Conservation (phyloP, 495 filamentous ascomycete genomes). For the Xylaria palmicola region DNA sequence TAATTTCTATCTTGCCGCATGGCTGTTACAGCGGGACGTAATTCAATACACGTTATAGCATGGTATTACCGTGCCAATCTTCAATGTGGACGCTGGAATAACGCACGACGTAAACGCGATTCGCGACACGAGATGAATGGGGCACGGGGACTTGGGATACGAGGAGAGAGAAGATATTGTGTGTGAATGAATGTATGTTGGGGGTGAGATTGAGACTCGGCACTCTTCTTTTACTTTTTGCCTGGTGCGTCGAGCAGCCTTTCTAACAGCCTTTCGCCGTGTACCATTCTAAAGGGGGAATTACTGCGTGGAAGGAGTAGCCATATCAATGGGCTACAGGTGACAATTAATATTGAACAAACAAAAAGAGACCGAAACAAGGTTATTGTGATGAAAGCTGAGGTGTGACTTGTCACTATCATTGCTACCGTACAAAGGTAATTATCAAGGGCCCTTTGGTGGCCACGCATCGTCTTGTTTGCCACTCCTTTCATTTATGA, state of each 20-base stretch:
- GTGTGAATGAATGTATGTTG: too few species aligned
- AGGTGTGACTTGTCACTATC: not conserved
- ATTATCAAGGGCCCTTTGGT: too few species aligned
- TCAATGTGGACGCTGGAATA: slow-evolving; percentile 4
- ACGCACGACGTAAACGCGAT: slow-evolving; percentile 16
- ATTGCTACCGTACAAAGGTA: not conserved
- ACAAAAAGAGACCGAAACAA: not conserved
- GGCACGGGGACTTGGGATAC: slow-evolving; percentile 25
- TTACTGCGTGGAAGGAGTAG: not conserved
- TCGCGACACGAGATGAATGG: slow-evolving; percentile 25
- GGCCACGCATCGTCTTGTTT: too few species aligned
- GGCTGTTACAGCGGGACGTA: not conserved
- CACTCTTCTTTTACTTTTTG: slow-evolving; percentile 1
- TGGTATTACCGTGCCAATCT: slow-evolving; percentile 5
- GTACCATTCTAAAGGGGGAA: not conserved
- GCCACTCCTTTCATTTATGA: not conserved
- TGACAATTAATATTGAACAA: not conserved
- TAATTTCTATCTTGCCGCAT: not conserved
- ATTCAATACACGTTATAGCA: not conserved
- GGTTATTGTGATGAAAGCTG: slow-evolving; percentile 1
- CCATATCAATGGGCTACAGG: not conserved
- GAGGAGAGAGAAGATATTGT: slow-evolving; percentile 22
- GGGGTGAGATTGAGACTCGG: slow-evolving; percentile 15
- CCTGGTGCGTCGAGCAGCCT: slow-evolving; percentile 11
- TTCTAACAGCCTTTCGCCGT: slow-evolving; percentile 5